Evolutionary conservation across 768 basidiomycete species (phyloP).

Genomic region (Mycena galopus): DNA sequence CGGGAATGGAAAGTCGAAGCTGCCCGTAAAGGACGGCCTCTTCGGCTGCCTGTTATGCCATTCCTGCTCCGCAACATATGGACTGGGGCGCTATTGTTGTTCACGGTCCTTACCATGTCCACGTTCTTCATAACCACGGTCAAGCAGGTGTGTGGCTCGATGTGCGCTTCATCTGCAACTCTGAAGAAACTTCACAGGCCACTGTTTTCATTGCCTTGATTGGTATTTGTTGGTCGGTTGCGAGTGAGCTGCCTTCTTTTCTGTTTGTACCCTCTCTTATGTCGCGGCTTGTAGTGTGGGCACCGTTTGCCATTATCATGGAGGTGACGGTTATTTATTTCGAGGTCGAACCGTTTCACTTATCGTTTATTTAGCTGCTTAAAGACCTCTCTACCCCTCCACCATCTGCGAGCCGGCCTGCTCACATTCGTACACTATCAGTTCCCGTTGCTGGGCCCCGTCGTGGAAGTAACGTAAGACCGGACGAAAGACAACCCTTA

Average conservation of each 20-base stretch:
- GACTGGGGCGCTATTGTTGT: constrained; percentile 88
- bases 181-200: constrained; percentile 59
- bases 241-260: constrained; percentile 53
- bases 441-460: constrained; percentile 54
- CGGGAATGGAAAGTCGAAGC: constrained; percentile 90
- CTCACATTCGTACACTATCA: constrained; percentile 69
- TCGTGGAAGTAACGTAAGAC: constrained; percentile 59
- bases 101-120: constrained; percentile 81
- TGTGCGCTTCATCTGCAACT: neutral
- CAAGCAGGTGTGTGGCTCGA: constrained; percentile 61
- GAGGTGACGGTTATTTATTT: constrained; percentile 63
- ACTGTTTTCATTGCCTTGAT: constrained; percentile 86
- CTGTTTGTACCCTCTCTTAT: neutral
- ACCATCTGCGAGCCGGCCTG: constrained; percentile 48
- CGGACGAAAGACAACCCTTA: constrained; percentile 72
- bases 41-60: constrained; percentile 89
- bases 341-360: neutral
- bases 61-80: constrained; percentile 94
- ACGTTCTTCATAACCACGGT: constrained; percentile 92
- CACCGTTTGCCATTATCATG: constrained; percentile 98
- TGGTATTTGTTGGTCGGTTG: constrained; percentile 96
- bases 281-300: constrained; percentile 68
- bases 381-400: constrained; percentile 73
- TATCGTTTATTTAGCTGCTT: constrained; percentile 63
- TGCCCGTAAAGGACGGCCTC: constrained; percentile 75